Percentiles rank a stretch among this genome's conserved stretches.
Evolutionary conservation across 495 filamentous ascomycete species (phyloP).

Genomic region (Melanomma pulvis-pyrius): DNA sequence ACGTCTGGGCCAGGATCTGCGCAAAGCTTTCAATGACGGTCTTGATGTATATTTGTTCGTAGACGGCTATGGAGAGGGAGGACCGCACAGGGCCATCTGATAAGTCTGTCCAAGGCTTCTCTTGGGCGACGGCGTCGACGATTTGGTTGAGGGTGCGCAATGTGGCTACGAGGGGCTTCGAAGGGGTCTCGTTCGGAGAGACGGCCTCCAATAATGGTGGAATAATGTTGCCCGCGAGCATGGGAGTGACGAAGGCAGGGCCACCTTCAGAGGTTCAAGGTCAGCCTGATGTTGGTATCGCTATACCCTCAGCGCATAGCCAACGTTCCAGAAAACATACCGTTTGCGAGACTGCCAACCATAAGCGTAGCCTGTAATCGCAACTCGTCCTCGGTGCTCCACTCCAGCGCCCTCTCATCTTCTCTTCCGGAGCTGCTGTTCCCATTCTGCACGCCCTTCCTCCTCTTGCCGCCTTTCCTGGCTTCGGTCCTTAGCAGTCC

Average conservation of each 20-base stretch:
- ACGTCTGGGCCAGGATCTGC: conserved; percentile 65
- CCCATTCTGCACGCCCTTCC: conserved; percentile 46
- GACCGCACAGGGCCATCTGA: conserved; percentile 47
- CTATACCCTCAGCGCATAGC: neutral
- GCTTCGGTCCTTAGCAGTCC: conserved; percentile 54
- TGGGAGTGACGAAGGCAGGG: conserved; percentile 71
- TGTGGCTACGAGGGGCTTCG: conserved; percentile 68
- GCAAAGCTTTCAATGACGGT: conserved; percentile 60
- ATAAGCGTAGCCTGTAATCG: conserved; percentile 80
- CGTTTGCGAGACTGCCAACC: conserved; percentile 80
- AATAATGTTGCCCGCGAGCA: conserved; percentile 68
- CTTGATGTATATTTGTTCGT: conserved; percentile 65
- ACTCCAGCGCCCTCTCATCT: conserved; percentile 32
- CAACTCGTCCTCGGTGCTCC: conserved; percentile 62
- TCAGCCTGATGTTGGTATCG: conserved; percentile 3
- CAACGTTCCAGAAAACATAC: conserved; percentile 51
- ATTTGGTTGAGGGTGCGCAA: conserved; percentile 75
- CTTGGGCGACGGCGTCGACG: conserved; percentile 56
- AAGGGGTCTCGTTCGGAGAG: conserved; percentile 64
- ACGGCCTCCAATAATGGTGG: conserved; percentile 68
- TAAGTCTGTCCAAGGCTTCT: conserved; percentile 54
- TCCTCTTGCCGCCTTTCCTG: conserved; percentile 47
- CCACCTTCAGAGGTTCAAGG: conserved; percentile 62
- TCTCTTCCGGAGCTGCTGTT: conserved; percentile 6
- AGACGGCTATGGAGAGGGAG: conserved; percentile 45